Percentiles rank a stretch among this genome's conserved stretches.
Evolutionary conservation across 2,329 filamentous ascomycete species (phyloP).

Genomic region (Diaporthe ilicicola): DNA sequence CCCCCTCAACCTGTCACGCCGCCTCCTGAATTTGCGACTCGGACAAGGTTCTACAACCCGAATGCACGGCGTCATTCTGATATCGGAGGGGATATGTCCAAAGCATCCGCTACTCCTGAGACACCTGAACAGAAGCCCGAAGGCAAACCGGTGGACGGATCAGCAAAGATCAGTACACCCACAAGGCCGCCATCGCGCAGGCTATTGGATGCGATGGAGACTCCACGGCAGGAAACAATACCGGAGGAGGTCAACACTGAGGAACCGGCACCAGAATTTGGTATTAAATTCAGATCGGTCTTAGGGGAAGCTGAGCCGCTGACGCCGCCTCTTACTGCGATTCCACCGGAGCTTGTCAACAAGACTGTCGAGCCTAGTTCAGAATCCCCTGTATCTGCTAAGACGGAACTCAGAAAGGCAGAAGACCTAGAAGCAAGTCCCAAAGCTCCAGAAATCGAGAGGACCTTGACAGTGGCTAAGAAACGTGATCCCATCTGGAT

Average conservation of each 20-base stretch:
- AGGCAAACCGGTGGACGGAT: background rate
- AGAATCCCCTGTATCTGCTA: background rate
- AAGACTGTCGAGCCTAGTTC: background rate
- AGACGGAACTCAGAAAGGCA: background rate
- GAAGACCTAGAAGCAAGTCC: background rate
- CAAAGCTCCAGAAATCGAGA: background rate
- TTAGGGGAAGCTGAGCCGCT: constrained; percentile 27
- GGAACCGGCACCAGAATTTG: background rate
- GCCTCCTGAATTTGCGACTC: constrained; percentile 31
- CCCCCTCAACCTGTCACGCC: constrained; percentile 40
- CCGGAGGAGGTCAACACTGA: background rate
- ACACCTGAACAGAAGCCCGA: constrained; percentile 17
- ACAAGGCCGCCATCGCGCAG: constrained; percentile 10
- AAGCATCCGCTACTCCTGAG: background rate
- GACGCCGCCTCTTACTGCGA: constrained; percentile 25
- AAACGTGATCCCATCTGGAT: constrained; percentile 19
- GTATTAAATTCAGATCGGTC: constrained; percentile 20
- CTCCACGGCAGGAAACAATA: background rate
- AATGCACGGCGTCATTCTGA: constrained; percentile 30
- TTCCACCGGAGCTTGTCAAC: background rate
- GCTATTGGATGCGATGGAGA: constrained; percentile 14
- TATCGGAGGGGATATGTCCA: constrained; percentile 25
- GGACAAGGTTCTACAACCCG: constrained; percentile 32
- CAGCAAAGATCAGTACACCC: background rate
- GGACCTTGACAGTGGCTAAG: background rate